Conservation (phyloP, 441 rosid species). For the Rhodomyrtus psidioides region DNA sequence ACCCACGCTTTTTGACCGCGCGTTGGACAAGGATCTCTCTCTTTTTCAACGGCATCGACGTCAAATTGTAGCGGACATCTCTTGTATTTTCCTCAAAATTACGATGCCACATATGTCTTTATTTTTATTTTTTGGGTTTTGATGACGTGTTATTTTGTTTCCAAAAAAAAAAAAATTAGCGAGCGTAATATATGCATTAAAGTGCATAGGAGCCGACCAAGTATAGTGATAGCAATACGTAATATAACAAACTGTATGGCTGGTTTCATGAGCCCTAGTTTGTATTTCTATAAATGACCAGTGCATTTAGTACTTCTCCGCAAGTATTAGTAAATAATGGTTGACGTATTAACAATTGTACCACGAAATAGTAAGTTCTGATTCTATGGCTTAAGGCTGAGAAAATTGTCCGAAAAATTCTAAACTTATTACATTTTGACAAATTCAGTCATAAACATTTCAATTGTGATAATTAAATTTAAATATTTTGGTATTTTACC, state of each 20-base stretch:
- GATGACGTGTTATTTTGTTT: neutral
- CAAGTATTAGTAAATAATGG: neutral
- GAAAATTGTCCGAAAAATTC: no score
- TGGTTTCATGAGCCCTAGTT: no score
- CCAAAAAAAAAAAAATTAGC: neutral
- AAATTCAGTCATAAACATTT: no score
- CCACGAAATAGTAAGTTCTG: neutral
- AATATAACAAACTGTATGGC: neutral
- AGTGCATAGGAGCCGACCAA: neutral
- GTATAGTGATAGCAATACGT: neutral
- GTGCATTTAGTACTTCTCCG: neutral
- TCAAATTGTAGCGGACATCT: neutral
- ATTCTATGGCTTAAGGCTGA: neutral
- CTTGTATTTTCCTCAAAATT: neutral
- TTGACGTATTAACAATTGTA: accelerated
- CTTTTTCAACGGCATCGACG: neutral
- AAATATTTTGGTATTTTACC: no score
- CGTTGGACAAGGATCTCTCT: neutral
- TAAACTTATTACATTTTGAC: no score
- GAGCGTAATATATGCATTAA: neutral
- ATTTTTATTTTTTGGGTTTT: neutral
- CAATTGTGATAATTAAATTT: no score
- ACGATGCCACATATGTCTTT: neutral
- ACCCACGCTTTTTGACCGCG: neutral
- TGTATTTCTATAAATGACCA: no score